phyloP scores from a whole-genome alignment of 306 rosid genomes.

The Lathyrus tuberosus region DNA sequence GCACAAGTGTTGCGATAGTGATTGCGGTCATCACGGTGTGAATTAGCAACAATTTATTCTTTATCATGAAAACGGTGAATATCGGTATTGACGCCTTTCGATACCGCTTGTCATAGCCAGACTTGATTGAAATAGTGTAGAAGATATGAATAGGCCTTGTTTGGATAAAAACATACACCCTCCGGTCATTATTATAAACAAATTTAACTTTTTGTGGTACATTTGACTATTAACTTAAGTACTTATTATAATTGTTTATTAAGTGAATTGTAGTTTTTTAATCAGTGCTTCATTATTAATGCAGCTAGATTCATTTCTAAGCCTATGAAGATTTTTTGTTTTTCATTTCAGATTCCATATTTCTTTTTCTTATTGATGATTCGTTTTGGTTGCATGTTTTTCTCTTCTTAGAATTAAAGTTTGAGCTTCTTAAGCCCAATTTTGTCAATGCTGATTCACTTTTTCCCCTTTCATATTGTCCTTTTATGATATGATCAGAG shows the following conservation, averaged over 20 bases:
- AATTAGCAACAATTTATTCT: too few relatives aligned
- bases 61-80: too few relatives aligned
- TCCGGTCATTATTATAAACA: too few relatives aligned
- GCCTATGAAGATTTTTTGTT: background rate
- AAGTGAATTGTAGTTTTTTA: constrained; percentile 8
- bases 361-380: constrained; percentile 4
- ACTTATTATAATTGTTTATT: background rate
- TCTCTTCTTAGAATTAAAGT: constrained; percentile 4
- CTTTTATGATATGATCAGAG: constrained; percentile 47
- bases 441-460: background rate
- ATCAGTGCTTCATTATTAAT: constrained; percentile 15
- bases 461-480: background rate
- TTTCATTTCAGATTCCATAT: background rate
- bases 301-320: background rate
- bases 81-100: too few relatives aligned
- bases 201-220: too few relatives aligned
- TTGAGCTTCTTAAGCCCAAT: background rate
- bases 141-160: background rate
- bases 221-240: too few relatives aligned
- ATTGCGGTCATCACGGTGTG: too few relatives aligned
- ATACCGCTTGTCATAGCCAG: too few relatives aligned
- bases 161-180: background rate
- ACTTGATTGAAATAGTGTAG: background rate
- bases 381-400: background rate
- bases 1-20: too few relatives aligned